Percentiles rank a stretch among this genome's conserved stretches.
Conservation (phyloP, 2,329 filamentous ascomycete genomes). For the Neofusicoccum laricinum region DNA sequence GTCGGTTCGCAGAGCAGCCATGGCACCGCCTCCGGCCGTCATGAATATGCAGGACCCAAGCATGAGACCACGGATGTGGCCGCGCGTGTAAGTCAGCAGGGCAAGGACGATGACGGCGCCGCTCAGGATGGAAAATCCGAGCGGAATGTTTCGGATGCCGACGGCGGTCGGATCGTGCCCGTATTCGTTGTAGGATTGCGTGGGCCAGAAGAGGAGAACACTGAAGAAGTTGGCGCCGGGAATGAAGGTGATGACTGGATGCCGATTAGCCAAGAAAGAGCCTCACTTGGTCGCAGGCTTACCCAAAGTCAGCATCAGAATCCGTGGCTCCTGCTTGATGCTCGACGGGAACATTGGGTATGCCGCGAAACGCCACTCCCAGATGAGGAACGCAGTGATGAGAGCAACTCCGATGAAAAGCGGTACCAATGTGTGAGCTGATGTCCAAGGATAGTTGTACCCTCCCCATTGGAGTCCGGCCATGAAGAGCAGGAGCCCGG, state of each 20-base stretch:
- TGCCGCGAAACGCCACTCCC: slow-evolving; percentile 37
- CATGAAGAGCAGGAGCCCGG: slow-evolving; percentile 34
- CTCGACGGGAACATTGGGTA: slow-evolving; percentile 40
- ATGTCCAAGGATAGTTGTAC: slow-evolving; percentile 39
- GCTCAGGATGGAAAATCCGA: slow-evolving; percentile 26
- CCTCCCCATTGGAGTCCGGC: slow-evolving; percentile 41
- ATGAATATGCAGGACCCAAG: slow-evolving; percentile 30
- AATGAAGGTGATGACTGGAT: slow-evolving; percentile 31
- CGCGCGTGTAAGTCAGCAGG: slow-evolving; percentile 25
- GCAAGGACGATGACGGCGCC: slow-evolving; percentile 32
- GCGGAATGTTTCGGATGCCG: slow-evolving; percentile 29
- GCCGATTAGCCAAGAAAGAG: neutral
- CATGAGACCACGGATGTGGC: slow-evolving; percentile 27
- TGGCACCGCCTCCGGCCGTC: slow-evolving; percentile 31
- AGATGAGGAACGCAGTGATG: slow-evolving; percentile 33
- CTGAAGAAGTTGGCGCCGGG: slow-evolving; percentile 33
- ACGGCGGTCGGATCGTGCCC: slow-evolving; percentile 29
- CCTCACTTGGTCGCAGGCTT: neutral
- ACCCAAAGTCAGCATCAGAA: slow-evolving; percentile 52
- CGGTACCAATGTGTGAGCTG: slow-evolving; percentile 35
- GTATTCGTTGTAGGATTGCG: slow-evolving; percentile 29
- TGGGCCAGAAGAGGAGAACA: slow-evolving; percentile 33
- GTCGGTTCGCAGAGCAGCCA: slow-evolving; percentile 30
- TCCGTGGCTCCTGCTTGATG: slow-evolving; percentile 19
- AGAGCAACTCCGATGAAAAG: slow-evolving; percentile 36